A percentile compares a stretch with the other conserved stretches of the same genome.
phyloP scores from a whole-genome alignment of 129 eudicot genomes.

The Erigeron canadensis region DNA sequence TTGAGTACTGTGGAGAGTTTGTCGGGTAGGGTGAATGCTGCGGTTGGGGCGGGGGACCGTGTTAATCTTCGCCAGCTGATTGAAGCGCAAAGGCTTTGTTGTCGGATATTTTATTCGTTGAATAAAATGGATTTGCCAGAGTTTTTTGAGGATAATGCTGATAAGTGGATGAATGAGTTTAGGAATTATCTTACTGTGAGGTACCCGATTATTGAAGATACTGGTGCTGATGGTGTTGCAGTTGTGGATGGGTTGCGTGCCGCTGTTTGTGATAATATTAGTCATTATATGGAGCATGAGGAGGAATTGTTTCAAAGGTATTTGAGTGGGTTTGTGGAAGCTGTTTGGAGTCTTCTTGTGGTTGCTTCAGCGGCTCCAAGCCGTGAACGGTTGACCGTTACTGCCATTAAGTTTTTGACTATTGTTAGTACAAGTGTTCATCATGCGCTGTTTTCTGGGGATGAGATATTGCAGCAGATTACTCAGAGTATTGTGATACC shows the following conservation, averaged over 20 bases:
- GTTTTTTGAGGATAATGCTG: conserved; percentile 86
- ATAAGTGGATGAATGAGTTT: conserved; percentile 80
- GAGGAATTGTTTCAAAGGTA: conserved; percentile 66
- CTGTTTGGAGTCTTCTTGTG: conserved; percentile 77
- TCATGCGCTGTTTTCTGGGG: conserved; percentile 67
- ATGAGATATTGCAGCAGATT: conserved; percentile 69
- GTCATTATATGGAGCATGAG: conserved; percentile 73
- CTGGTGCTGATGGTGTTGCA: conserved; percentile 63
- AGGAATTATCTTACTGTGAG: conserved; percentile 55
- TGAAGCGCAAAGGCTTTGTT: conserved; percentile 86
- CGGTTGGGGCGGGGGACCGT: conserved; percentile 37
- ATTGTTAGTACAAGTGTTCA: conserved; percentile 79
- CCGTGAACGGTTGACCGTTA: conserved; percentile 80
- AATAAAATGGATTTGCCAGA: conserved; percentile 83
- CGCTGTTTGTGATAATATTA: conserved; percentile 84
- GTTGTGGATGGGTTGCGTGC: conserved; percentile 75
- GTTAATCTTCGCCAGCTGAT: conserved; percentile 43
- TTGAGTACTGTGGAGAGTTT: conserved; percentile 58
- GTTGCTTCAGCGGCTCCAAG: conserved; percentile 61
- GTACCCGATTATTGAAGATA: conserved; percentile 61
- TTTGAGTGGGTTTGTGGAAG: conserved; percentile 70
- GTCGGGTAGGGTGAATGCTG: conserved; percentile 43
- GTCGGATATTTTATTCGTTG: conserved; percentile 78
- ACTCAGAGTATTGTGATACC: conserved; percentile 83
- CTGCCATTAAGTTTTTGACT: conserved; percentile 82